Evolutionary conservation across 768 basidiomycete species (phyloP).

Genomic region (Antrodiella citrinella): DNA sequence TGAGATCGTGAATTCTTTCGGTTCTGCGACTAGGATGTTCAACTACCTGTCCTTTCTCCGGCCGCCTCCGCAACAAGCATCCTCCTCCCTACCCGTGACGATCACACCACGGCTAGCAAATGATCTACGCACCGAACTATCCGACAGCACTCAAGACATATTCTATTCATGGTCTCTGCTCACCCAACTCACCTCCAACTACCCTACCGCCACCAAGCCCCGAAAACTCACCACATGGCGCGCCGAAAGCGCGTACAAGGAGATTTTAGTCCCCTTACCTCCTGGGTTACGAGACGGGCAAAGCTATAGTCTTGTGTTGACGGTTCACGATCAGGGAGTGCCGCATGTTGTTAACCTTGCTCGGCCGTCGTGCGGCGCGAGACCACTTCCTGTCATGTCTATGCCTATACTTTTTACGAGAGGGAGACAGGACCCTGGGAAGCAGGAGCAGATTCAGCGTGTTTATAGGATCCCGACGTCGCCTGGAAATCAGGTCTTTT

Average conservation of each 20-base stretch:
- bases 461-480: slow-evolving; percentile 29
- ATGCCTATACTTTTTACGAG: slow-evolving; percentile 50
- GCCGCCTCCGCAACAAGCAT: slow-evolving; percentile 60
- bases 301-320: slow-evolving; percentile 59
- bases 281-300: slow-evolving; percentile 41
- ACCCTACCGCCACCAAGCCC: slow-evolving; percentile 30
- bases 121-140: slow-evolving; percentile 78
- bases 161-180: slow-evolving; percentile 54
- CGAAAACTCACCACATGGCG: slow-evolving; percentile 73
- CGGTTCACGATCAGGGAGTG: slow-evolving; percentile 23
- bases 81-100: slow-evolving; percentile 34
- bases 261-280: slow-evolving; percentile 62
- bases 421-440: slow-evolving; percentile 24
- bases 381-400: slow-evolving; percentile 57
- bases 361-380: slow-evolving; percentile 31
- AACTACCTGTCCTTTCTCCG: slow-evolving; percentile 87
- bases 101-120: slow-evolving; percentile 86
- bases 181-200: slow-evolving; percentile 6
- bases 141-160: slow-evolving; percentile 47
- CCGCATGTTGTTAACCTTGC: slow-evolving; percentile 35
- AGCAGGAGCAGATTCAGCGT: slow-evolving; percentile 65
- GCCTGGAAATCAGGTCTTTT: slow-evolving; percentile 11
- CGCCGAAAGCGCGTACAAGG: slow-evolving; percentile 62
- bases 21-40: no score
- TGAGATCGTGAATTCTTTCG: no score